Conservation (phyloP, 2,329 filamentous ascomycete species). For the Alternaria novae-zelandiae region DNA sequence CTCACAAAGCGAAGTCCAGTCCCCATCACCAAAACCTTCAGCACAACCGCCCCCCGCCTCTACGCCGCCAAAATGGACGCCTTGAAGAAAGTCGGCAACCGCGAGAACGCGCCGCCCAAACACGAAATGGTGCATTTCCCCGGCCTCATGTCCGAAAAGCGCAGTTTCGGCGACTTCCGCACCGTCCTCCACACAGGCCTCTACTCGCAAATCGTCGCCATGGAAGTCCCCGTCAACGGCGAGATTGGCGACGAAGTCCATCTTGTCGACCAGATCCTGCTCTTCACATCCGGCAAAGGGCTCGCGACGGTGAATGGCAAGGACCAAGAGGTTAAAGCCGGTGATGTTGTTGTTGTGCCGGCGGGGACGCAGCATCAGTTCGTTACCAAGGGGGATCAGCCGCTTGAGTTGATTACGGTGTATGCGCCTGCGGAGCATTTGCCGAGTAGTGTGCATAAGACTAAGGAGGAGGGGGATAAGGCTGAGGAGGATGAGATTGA, state of each 20-base stretch:
- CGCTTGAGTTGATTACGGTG: conserved; percentile 67
- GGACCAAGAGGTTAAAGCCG: conserved; percentile 63
- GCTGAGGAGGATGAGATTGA: conserved; percentile 68
- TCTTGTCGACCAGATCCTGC: conserved; percentile 68
- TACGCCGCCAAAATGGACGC: conserved; percentile 22
- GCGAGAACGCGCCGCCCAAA: conserved; percentile 34
- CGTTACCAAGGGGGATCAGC: conserved; percentile 65
- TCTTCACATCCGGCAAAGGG: conserved; percentile 66
- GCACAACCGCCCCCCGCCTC: background rate
- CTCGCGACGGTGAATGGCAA: conserved; percentile 65
- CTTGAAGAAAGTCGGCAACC: conserved; percentile 37
- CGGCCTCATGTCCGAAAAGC: conserved; percentile 60
- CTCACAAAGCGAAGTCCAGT: background rate
- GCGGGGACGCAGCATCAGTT: conserved; percentile 72
- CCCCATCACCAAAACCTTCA: conserved; percentile 4
- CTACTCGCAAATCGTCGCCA: conserved; percentile 67
- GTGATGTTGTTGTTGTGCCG: conserved; percentile 67
- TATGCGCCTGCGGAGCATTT: conserved; percentile 69
- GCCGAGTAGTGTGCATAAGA: conserved; percentile 65
- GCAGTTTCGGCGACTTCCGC: conserved; percentile 65
- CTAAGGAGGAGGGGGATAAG: conserved; percentile 67
- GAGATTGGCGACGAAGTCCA: conserved; percentile 72
- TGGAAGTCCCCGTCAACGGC: conserved; percentile 68
- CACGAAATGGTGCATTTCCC: conserved; percentile 68
- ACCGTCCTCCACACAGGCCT: conserved; percentile 68